Conservation (phyloP, 495 filamentous ascomycete species). For the Aspergillus baeticus region DNA sequence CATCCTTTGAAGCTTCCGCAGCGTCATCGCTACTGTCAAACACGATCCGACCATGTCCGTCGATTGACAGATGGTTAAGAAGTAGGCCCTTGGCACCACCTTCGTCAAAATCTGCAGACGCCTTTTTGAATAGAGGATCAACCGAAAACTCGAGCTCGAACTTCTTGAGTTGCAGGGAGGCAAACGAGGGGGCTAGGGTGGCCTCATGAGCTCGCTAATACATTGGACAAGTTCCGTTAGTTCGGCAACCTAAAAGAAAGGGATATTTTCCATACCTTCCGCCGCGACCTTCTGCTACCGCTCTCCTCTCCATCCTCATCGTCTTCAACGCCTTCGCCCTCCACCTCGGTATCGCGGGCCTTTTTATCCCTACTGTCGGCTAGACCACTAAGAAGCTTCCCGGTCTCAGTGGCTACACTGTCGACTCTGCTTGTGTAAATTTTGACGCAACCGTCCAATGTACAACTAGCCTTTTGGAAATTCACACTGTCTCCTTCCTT, state of each 20-base stretch:
- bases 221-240: conserved; percentile 26
- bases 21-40: conserved; percentile 97
- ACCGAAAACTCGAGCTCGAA: conserved; percentile 97
- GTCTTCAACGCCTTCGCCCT: conserved; percentile 60
- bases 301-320: conserved; percentile 83
- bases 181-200: conserved; percentile 85
- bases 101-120: conserved; percentile 96
- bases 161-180: conserved; percentile 89
- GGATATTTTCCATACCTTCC: conserved; percentile 51
- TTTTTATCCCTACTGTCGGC: conserved; percentile 87
- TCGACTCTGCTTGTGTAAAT: conserved; percentile 99
- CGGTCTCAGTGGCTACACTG: conserved; percentile 96
- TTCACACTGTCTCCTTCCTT: conserved; percentile 97
- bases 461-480: conserved; percentile 98
- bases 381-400: conserved; percentile 89
- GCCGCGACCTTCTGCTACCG: conserved; percentile 70
- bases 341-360: conserved; percentile 62
- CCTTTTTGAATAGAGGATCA: conserved; percentile 97
- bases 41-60: conserved; percentile 86
- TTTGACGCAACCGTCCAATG: conserved; percentile 96
- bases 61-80: conserved; percentile 92
- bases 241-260: background rate
- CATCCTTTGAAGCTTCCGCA: conserved; percentile 59
- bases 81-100: conserved; percentile 95
- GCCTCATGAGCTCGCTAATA: conserved; percentile 85